phyloP scores from a whole-genome alignment of 345 rosid genomes.

The Combretum micranthum region DNA sequence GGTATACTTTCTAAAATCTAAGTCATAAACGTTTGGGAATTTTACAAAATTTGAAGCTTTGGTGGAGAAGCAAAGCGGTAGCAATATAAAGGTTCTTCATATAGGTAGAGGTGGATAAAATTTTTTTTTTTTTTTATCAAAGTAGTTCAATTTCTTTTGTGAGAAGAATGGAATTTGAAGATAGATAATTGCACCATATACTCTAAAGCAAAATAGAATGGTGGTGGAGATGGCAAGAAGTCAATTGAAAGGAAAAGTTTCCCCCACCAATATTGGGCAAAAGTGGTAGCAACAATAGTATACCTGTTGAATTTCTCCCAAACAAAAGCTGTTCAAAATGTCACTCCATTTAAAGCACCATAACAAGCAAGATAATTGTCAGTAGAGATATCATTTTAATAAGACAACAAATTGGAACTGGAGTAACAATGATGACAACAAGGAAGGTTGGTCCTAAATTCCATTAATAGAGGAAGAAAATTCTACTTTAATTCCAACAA shows the following conservation, averaged over 20 bases:
- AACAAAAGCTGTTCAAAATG: not conserved
- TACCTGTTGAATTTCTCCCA: not conserved
- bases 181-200: no score
- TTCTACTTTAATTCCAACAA: not conserved
- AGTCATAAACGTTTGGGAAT: no score
- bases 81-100: no score
- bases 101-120: no score
- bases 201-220: no score
- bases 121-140: no score
- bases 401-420: not conserved
- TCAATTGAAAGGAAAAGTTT: not conserved
- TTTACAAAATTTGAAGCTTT: no score
- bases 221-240: no score
- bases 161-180: no score
- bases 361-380: not conserved
- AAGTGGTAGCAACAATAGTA: not conserved
- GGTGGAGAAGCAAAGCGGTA: no score
- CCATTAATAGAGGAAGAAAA: not conserved
- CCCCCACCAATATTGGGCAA: not conserved
- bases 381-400: not conserved
- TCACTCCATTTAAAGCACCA: conserved; percentile 1
- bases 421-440: not conserved
- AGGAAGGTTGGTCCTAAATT: not conserved
- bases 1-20: no score
- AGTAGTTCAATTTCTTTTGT: no score